Conservation (phyloP, 345 rosid genomes). For the Populus tremula region DNA sequence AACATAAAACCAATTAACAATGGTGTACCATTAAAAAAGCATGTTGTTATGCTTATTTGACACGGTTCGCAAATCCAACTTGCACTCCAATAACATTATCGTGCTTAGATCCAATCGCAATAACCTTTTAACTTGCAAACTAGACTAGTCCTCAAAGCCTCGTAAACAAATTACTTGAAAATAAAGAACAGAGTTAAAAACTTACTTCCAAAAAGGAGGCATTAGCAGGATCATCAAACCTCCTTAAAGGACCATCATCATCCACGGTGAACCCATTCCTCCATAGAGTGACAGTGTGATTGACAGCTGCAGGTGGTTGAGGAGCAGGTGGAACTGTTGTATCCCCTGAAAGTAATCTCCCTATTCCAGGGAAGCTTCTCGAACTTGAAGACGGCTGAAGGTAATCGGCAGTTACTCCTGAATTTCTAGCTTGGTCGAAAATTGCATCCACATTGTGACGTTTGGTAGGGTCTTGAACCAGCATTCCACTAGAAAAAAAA, state of each 20-base stretch:
- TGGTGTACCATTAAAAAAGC: background rate
- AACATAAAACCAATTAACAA: background rate
- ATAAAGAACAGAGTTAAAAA: background rate
- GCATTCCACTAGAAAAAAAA: slow-evolving; percentile 66
- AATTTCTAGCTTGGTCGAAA: slow-evolving; percentile 60
- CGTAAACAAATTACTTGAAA: too few relatives aligned
- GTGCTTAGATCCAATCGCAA: background rate
- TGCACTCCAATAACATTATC: too few relatives aligned
- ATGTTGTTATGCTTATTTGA: too few relatives aligned
- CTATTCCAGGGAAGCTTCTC: slow-evolving; percentile 71
- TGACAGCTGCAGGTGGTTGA: slow-evolving; percentile 51
- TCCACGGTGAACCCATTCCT: slow-evolving; percentile 85
- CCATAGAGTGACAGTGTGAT: slow-evolving; percentile 79
- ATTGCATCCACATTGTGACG: slow-evolving; percentile 58
- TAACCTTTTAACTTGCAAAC: background rate
- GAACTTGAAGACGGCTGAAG: slow-evolving; percentile 49
- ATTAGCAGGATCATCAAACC: slow-evolving; percentile 75
- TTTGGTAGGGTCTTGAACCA: slow-evolving; percentile 77
- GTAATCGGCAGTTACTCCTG: slow-evolving; percentile 51
- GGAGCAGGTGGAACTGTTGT: slow-evolving; percentile 46
- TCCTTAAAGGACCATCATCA: slow-evolving; percentile 85
- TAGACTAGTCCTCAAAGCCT: too few relatives aligned
- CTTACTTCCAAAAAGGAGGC: slow-evolving; percentile 78
- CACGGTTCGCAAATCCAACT: too few relatives aligned
- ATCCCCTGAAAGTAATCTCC: slow-evolving; percentile 74